Base-by-base conservation (phyloP, 148 eudicot genomes). In the Rhododendron ovatum region DNA sequence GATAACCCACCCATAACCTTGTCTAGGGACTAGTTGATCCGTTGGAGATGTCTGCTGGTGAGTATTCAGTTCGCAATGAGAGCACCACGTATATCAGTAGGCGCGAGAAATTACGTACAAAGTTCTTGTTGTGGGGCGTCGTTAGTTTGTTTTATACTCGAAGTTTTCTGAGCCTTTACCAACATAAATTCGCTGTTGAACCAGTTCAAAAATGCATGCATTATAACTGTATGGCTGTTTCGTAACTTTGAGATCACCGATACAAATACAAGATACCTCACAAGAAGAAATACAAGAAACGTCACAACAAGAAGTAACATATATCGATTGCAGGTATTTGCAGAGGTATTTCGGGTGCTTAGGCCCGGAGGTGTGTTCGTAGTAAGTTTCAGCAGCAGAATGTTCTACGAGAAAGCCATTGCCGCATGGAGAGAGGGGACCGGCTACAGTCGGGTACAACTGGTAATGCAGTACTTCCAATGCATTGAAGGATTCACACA, bases 371-470 rank as follows among this genome's bases (percentile, higher is more conserved):
- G 96, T 15, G 89, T 93, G 3, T 93, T 94, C 88, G 91, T 94
- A 39, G 94, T 92, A n/a, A 94, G 96, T 83, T 93, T 93, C 77
- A 94, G 96, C 85, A 94, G 91, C 39, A 74, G 96, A 33, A 79
- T 94, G 92, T 94, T 94, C 88, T 94, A 94, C 3, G 96, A 94
- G 82, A 94, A 94, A 84, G 95, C 96, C 11, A 89, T 94, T 7
- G 83, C 89, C 24, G 93, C 92, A 7, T 94, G 96, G 96, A 89
- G 96, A 86, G 95, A 91, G 11, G 93, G 92, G 75, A 92, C 89
- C 33, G 90, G 85, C 6, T 92, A 92, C 61, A 89, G 93, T 28
- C 81, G 96, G 14, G 87, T 91, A 71, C 95, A 92, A 83, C 90
- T 94, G 26, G 96, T 94, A 0, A 83, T 86, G 53, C 94, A 92